Evolutionary conservation across 1,139 yeast genomes (phyloP), one percentile per base, ranked within the genome.

Genomic region (Sugiyamaella neomexicana): DNA sequence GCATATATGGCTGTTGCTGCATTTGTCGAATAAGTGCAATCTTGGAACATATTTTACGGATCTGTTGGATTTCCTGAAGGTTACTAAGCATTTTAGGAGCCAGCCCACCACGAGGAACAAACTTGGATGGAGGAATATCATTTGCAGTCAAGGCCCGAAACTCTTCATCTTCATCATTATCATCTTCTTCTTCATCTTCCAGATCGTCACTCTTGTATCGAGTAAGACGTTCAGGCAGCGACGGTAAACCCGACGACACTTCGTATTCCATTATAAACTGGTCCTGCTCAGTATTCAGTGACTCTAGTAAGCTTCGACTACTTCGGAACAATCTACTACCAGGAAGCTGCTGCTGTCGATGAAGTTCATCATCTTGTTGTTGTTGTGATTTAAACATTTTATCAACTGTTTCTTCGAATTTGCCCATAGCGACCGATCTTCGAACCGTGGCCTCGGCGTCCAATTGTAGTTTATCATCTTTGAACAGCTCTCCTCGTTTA

Each of bases 11-110:
- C 58, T 84, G 89, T 27, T 90, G 91, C 66, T 93, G 96, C 89
- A 93, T 85, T 69, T 89, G 96, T 58, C 97, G 78, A 57, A 95
- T 87, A 51, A 91, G 75, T 2, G 95, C 85, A 31, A 95, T 89
- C 68, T 91, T 91, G 72, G 89, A 88, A 68, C 98, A 91, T 2
- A 89, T 78, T 64, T 84, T 86, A 54, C 99, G 76, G 37, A 95
- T 88, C 63, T 89, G 90, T 72, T 91, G 97, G 77, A 93, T 89
- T 62, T 86, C 81, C 3, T 77, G 73, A 50, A 95, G 84, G 62
- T 90, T 93, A 15, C 79, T 79, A 60, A 80, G 76, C 57, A 89
- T 75, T 12, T 82, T 74, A 12, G 79, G 77, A 57, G 84, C 82
- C 54, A 89, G 74, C 0, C 96, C 96, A 25, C 77, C 75, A 0